These are phyloP conservation scores for Akanthomyces muscarius DNA, from an alignment of 2,329 filamentous ascomycete genomes.

Conservation along the genomic window DNA sequence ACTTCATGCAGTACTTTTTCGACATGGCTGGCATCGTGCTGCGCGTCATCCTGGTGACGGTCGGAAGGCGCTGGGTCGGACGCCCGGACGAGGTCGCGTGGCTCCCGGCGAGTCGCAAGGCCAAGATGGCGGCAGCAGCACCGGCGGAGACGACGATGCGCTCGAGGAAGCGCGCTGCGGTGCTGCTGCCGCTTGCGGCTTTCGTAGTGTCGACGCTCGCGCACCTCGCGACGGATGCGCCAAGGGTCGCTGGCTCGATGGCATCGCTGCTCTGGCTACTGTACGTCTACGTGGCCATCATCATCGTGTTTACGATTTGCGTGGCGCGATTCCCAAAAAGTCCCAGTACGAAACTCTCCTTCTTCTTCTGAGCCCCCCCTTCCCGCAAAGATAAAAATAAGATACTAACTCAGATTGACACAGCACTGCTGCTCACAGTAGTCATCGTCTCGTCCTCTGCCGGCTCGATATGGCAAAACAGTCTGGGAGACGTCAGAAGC, in stretches of 20 bases:
- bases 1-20: not conserved
- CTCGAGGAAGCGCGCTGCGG: not conserved
- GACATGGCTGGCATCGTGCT: not conserved
- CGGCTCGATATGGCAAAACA: no score
- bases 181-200: not conserved
- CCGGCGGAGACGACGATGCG: no score
- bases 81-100: conserved; percentile 11
- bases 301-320: not conserved
- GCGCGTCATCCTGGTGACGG: not conserved
- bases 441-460: no score
- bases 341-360: not conserved
- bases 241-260: not conserved
- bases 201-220: not conserved
- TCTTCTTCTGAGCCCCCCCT: not conserved
- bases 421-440: not conserved
- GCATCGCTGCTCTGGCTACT: not conserved
- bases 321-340: not conserved
- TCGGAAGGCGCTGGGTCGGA: not conserved
- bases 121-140: no score
- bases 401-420: not conserved
- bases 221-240: not conserved
- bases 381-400: not conserved
- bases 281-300: not conserved
- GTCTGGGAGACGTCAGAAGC: no score
- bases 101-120: not conserved